phyloP scores from a whole-genome alignment of 78 protist species.

The Dictyostelium capitatum region DNA sequence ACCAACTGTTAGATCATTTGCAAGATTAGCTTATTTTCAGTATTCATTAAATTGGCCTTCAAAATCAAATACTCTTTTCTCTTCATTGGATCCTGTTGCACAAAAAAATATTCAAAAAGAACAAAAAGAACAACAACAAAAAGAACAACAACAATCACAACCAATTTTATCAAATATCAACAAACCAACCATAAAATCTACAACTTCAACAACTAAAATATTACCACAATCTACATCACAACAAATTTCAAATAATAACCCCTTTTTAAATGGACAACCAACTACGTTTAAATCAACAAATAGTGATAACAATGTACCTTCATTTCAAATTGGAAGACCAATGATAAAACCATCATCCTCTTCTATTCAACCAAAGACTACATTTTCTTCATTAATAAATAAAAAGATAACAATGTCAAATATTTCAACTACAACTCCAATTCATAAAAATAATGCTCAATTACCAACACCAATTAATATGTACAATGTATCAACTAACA shows the following conservation, averaged over 20 bases:
- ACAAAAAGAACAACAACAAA: neutral
- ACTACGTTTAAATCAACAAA: neutral
- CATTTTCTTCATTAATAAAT: too few relatives aligned
- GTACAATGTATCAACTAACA: too few relatives aligned
- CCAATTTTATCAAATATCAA: neutral
- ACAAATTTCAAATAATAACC: neutral
- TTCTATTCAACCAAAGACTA: too few relatives aligned
- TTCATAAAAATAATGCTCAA: neutral
- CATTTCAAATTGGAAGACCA: neutral
- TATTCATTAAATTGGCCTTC: slow-evolving; percentile 9
- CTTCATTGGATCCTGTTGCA: slow-evolving; percentile 16
- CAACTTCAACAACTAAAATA: neutral
- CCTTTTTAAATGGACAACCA: neutral
- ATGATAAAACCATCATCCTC: neutral
- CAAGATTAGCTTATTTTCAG: slow-evolving; percentile 10
- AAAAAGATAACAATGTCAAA: neutral
- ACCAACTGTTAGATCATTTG: neutral
- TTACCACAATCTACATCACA: neutral
- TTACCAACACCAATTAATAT: neutral
- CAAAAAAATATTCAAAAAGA: slow-evolving; percentile 49
- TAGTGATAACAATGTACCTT: neutral
- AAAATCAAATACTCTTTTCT: neutral
- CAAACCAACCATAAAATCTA: neutral
- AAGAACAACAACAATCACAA: slow-evolving; percentile 16
- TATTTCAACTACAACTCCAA: neutral